phyloP scores from a whole-genome alignment of 495 filamentous ascomycete genomes.

The Staphylotrichum tortipilum region DNA sequence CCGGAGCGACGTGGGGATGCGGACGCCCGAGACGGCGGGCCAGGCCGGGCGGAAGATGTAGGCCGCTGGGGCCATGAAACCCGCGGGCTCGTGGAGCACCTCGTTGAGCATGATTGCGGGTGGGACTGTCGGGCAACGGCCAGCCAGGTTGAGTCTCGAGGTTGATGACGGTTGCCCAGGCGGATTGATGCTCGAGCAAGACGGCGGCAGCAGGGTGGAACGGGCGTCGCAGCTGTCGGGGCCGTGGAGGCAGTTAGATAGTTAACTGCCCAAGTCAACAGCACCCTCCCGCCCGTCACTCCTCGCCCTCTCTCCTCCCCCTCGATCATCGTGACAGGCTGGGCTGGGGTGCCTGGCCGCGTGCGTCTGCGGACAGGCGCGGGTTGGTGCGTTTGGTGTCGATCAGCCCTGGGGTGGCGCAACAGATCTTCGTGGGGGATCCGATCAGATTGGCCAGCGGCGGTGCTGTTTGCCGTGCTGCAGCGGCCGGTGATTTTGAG shows the following conservation, averaged over 20 bases:
- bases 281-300: too few relatives aligned
- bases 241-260: too few relatives aligned
- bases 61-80: not conserved
- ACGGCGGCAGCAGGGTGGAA: too few relatives aligned
- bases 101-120: not conserved
- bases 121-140: too few relatives aligned
- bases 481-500: slow-evolving; percentile 1
- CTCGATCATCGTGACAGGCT: too few relatives aligned
- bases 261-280: too few relatives aligned
- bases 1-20: not conserved
- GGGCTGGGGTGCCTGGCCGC: too few relatives aligned
- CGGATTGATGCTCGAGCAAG: too few relatives aligned
- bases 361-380: not conserved
- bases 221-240: too few relatives aligned
- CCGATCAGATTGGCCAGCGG: not conserved
- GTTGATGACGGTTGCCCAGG: too few relatives aligned
- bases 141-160: too few relatives aligned
- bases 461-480: slow-evolving; percentile 1
- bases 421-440: not conserved
- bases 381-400: slow-evolving; percentile 2
- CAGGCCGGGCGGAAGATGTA: slow-evolving; percentile 4
- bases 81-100: not conserved
- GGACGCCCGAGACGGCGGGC: not conserved
- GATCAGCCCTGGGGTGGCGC: not conserved
- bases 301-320: not conserved